Evolutionary conservation across 805 yeast species (phyloP).

Genomic region (Blastobotrys terrestris): DNA sequence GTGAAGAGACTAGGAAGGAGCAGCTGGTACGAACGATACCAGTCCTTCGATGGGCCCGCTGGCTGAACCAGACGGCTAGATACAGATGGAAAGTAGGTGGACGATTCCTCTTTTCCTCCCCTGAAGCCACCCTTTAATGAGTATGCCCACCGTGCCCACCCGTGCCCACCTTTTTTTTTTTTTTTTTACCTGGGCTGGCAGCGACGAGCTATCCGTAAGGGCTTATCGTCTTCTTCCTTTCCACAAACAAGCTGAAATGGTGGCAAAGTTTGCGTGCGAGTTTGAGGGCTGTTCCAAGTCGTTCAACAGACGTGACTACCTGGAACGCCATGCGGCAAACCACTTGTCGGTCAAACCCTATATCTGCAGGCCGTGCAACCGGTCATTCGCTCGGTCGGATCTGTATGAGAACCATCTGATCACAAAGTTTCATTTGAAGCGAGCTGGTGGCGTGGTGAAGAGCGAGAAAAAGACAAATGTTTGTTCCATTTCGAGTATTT

Average conservation of each 20-base stretch:
- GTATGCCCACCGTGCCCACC: neutral
- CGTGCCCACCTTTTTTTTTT: neutral
- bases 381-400: constrained; percentile 31
- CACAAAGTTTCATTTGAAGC: constrained; percentile 30
- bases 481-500: neutral
- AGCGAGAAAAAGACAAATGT: neutral
- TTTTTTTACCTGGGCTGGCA: neutral
- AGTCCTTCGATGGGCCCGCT: too few species aligned
- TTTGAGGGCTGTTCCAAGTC: constrained; percentile 30
- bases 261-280: constrained; percentile 29
- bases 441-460: constrained; percentile 13
- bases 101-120: too few species aligned
- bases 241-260: neutral
- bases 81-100: too few species aligned
- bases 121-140: too few species aligned
- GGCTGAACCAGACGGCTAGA: too few species aligned
- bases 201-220: too few species aligned
- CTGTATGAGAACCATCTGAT: constrained; percentile 32
- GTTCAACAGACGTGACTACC: constrained; percentile 32
- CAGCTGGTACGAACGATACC: too few species aligned
- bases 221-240: too few species aligned
- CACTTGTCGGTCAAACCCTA: constrained; percentile 32
- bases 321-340: constrained; percentile 34
- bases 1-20: too few species aligned
- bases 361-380: constrained; percentile 29